Evolutionary conservation across 441 rosid genomes (phyloP).

Genomic region (Aquilaria agallochum): DNA sequence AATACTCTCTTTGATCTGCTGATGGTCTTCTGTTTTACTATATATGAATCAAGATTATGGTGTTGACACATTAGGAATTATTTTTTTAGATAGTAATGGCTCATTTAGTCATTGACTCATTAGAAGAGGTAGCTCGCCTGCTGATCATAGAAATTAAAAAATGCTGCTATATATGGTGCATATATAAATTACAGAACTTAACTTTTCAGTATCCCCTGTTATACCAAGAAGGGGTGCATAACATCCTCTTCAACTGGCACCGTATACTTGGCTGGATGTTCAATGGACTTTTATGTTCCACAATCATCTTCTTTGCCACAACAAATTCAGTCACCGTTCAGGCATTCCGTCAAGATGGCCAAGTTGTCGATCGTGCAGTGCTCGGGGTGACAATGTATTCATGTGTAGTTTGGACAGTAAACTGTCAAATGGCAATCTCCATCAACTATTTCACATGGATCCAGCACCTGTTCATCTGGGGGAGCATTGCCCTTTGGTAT

Average conservation of each 20-base stretch:
- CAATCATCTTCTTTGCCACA: constrained; percentile 63
- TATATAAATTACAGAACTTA: background rate
- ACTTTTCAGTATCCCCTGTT: constrained; percentile 54
- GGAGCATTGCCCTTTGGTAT: constrained; percentile 75
- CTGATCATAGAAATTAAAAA: too few relatives aligned
- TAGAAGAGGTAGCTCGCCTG: too few relatives aligned
- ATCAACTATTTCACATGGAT: constrained; percentile 89
- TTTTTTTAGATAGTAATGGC: too few relatives aligned
- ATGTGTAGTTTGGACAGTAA: constrained; percentile 67
- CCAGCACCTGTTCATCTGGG: constrained; percentile 83
- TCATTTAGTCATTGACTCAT: too few relatives aligned
- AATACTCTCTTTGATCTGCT: too few relatives aligned
- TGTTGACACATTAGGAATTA: too few relatives aligned
- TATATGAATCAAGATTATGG: too few relatives aligned
- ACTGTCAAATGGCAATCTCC: constrained; percentile 75
- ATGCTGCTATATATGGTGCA: too few relatives aligned
- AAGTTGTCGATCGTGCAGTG: constrained; percentile 50
- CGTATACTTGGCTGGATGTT: constrained; percentile 76
- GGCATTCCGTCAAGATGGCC: constrained; percentile 56
- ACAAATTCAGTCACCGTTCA: constrained; percentile 42
- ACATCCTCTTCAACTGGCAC: constrained; percentile 69
- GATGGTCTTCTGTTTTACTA: too few relatives aligned
- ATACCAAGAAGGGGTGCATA: constrained; percentile 67
- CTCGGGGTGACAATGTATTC: constrained; percentile 81
- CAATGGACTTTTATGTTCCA: constrained; percentile 64